Base-by-base conservation (phyloP, 2,329 filamentous ascomycete genomes). In the Arthroderma uncinatum region DNA sequence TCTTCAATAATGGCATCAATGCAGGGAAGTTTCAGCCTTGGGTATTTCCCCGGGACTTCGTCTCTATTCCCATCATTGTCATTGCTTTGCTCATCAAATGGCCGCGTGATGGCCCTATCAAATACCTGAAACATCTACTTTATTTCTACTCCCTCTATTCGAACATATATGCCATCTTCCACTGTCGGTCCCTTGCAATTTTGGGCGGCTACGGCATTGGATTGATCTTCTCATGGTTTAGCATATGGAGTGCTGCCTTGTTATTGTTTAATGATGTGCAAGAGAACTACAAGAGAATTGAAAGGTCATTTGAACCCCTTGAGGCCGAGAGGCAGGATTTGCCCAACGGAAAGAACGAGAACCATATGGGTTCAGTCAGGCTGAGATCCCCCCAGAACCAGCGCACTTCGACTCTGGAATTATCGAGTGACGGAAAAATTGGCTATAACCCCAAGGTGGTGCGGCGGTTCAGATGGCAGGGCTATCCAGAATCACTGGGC, bases 251-350 rank as follows among this genome's bases (percentile, higher is more conserved):
- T 34, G 71, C 71, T 0, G 72, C 76, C 0, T 70, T 84, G 40
- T 69, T 84, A 21, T 63, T 83, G 2, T 78, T 79, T 57, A 78
- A 79, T 59, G 79, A 84, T 67, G 72, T 74, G 0, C 79, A 81
- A 62, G 69, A 64, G 9, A 77, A 82, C 42, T 83, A 82, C 60
- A 72, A 70, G 63, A 74, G 82, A 36, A 78, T 84, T 39, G 79
- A 83, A 64, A 71, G 74, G 42, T 44, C 34, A 9, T 57, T 56
- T 54, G 60, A 12, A 64, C 23, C 28, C 6, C 65, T 8, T 33
- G 1, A 40, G 36, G 39, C 50, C 52, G 19, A 19, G 40, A 19
- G 50, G 30, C 19, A 58, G 12, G 21, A 40, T 50, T 33, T 21
- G 12, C 19, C 12, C n/a, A 55, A 48, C 10, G 36, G 5, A 39